A percentile compares a stretch with the other conserved stretches of the same genome.
phyloP scores from a whole-genome alignment of 2,329 filamentous ascomycete genomes.

The Pyricularia pennisetigena region DNA sequence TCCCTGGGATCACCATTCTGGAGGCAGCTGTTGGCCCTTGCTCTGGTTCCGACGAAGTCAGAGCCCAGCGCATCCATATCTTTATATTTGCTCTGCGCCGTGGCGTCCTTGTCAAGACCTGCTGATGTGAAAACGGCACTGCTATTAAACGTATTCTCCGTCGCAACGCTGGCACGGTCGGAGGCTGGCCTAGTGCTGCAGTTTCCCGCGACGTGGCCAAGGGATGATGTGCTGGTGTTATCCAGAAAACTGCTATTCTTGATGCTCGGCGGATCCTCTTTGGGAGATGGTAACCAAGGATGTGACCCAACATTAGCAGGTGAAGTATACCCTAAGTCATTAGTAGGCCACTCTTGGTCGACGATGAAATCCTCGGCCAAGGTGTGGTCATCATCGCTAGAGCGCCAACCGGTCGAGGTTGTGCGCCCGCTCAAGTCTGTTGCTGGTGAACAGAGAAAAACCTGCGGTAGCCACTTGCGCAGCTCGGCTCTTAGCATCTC shows the following conservation, averaged over 20 bases:
- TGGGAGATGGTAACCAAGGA: background rate
- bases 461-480: background rate
- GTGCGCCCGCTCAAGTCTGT: background rate
- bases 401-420: background rate
- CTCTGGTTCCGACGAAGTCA: background rate
- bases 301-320: background rate
- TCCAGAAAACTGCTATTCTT: background rate
- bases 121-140: background rate
- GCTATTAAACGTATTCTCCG: background rate
- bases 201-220: background rate
- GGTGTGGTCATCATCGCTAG: background rate
- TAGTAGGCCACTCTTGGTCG: background rate
- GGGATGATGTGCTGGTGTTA: background rate
- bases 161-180: background rate
- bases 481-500: background rate
- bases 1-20: background rate
- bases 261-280: background rate
- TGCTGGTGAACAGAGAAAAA: background rate
- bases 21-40: background rate
- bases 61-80: background rate
- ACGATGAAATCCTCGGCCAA: background rate
- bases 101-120: background rate
- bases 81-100: background rate
- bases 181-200: background rate
- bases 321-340: background rate